Evolutionary conservation across 176 grass and related monocot genomes (phyloP).

Genomic region (Zizania latifolia): DNA sequence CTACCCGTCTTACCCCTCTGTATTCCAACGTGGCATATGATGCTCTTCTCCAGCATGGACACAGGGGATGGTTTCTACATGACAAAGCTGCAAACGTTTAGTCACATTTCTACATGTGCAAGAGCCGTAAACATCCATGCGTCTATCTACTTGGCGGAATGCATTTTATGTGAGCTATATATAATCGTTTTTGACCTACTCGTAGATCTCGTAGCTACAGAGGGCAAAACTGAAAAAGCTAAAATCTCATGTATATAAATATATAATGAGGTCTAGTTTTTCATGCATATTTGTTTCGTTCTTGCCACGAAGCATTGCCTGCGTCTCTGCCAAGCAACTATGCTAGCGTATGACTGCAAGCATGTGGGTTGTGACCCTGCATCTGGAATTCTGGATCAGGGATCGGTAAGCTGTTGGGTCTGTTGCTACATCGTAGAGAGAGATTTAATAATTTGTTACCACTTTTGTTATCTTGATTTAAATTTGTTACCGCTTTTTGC

Average conservation of each 20-base stretch:
- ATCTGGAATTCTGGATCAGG: too few species aligned
- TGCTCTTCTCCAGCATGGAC: neutral
- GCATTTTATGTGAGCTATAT: neutral
- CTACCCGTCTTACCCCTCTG: neutral
- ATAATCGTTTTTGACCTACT: neutral
- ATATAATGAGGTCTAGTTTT: neutral
- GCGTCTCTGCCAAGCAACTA: neutral
- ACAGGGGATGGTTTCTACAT: neutral
- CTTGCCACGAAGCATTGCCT: neutral
- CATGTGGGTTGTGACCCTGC: neutral
- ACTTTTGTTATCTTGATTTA: too few species aligned
- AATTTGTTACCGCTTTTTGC: too few species aligned
- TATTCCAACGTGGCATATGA: slow-evolving; percentile 8
- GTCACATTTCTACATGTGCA: neutral
- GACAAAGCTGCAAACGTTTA: neutral
- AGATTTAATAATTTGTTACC: too few species aligned
- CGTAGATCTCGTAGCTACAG: neutral
- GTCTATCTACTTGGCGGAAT: neutral
- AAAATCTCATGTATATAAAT: slow-evolving; percentile 13
- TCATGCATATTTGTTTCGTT: neutral
- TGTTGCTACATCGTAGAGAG: too few species aligned
- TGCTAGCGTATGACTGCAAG: neutral
- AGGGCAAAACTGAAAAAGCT: neutral
- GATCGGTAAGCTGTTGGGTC: too few species aligned
- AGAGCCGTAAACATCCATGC: neutral